Evolutionary conservation across 2,329 filamentous ascomycete genomes (phyloP).

Genomic region (Aspergillus versicolor): DNA sequence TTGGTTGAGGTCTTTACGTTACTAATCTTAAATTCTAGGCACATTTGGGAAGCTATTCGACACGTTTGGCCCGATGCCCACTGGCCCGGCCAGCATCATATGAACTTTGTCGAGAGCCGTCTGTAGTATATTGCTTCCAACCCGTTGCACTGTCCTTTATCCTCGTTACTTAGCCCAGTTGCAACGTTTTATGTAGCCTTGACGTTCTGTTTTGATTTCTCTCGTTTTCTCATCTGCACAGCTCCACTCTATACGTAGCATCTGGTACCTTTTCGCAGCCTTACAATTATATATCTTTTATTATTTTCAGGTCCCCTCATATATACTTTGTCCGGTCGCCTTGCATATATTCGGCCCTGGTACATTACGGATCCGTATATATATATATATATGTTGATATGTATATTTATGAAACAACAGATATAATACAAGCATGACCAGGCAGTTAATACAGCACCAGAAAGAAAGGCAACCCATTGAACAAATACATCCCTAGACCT

Average conservation of each 20-base stretch:
- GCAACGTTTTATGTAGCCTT: not conserved
- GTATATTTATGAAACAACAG: constrained; percentile 6
- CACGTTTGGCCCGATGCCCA: constrained; percentile 87
- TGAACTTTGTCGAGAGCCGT: constrained; percentile 73
- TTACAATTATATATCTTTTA: not conserved
- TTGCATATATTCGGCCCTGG: not conserved
- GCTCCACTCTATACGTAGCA: not conserved
- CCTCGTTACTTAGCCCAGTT: not conserved
- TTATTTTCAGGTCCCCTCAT: too few relatives aligned
- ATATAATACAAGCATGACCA: constrained; percentile 9
- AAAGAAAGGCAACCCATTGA: not conserved
- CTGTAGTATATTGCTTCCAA: constrained; percentile 51
- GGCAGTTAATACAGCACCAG: constrained; percentile 11
- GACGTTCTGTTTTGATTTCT: not conserved
- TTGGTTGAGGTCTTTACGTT: not conserved
- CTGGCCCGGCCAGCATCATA: constrained; percentile 73
- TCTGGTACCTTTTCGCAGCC: not conserved
- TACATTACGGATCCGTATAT: not conserved
- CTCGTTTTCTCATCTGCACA: not conserved
- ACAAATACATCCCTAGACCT: not conserved
- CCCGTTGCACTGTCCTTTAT: not conserved
- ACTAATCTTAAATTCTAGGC: constrained; percentile 49
- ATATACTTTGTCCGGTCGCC: too few relatives aligned
- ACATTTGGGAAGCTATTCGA: constrained; percentile 92
- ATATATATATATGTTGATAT: not conserved